These are phyloP conservation scores for Podospora pseudocomata DNA, from an alignment of 495 filamentous ascomycete genomes.

Conservation along the genomic window DNA sequence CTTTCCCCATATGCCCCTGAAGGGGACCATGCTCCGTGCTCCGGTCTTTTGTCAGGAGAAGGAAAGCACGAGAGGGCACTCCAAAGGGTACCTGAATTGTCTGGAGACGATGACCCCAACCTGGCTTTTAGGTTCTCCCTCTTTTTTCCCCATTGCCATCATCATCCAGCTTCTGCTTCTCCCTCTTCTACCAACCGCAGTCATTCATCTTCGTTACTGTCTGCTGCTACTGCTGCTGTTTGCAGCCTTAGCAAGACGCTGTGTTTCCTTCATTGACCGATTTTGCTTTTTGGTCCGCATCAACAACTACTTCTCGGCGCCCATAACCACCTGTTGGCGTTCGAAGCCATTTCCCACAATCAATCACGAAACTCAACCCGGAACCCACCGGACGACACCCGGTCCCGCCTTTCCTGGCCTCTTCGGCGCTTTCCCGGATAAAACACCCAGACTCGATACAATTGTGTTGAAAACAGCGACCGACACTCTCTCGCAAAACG, in stretches of 20 bases:
- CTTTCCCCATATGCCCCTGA: neutral
- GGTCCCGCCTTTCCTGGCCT: neutral
- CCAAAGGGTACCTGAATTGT: neutral
- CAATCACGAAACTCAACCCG: neutral
- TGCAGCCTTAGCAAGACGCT: neutral
- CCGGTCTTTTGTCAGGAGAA: neutral
- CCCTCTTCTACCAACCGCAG: neutral
- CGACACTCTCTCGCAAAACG: too few relatives aligned
- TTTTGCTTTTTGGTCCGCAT: neutral
- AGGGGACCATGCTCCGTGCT: neutral
- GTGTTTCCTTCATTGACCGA: slow-evolving; percentile 6
- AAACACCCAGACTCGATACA: neutral
- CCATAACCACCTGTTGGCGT: neutral
- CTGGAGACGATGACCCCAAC: neutral
- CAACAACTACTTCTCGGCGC: neutral
- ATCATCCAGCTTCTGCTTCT: neutral
- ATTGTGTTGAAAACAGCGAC: neutral
- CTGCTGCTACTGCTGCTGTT: neutral
- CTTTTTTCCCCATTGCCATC: neutral
- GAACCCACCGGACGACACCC: neutral
- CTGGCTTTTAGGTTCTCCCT: neutral
- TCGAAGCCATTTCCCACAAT: neutral
- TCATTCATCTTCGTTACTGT: neutral
- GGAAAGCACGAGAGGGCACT: slow-evolving; percentile 1
- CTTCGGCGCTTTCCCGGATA: neutral